Percentiles rank a stretch among this genome's conserved stretches.
These are phyloP conservation scores for Monilinia vaccinii-corymbosi DNA, from an alignment of 2,329 filamentous ascomycete species.

Conservation along the genomic window DNA sequence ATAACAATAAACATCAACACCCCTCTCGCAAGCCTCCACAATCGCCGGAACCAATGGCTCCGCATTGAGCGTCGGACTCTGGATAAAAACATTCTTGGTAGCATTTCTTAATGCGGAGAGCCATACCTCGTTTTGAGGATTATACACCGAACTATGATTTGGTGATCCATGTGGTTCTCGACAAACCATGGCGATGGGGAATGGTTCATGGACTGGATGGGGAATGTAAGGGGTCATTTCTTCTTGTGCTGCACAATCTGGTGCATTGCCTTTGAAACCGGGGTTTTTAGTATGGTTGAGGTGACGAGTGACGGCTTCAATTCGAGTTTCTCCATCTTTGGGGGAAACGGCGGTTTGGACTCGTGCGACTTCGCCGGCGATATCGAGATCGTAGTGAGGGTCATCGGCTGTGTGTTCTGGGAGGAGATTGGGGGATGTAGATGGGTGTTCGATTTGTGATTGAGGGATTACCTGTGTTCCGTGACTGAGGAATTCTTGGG, in stretches of 20 bases:
- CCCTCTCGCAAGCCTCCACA: constrained; percentile 53
- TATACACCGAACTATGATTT: constrained; percentile 49
- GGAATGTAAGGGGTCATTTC: constrained; percentile 60
- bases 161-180: constrained; percentile 57
- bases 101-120: constrained; percentile 61
- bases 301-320: constrained; percentile 53
- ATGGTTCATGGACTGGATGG: constrained; percentile 41
- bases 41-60: constrained; percentile 56
- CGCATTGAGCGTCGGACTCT: constrained; percentile 70
- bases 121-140: constrained; percentile 70
- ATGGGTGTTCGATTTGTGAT: constrained; percentile 20
- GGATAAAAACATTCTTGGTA: constrained; percentile 58
- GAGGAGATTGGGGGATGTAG: constrained; percentile 26
- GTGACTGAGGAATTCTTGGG: constrained; percentile 20
- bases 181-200: constrained; percentile 65
- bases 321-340: constrained; percentile 40
- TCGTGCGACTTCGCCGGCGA: constrained; percentile 51
- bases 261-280: constrained; percentile 42
- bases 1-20: constrained; percentile 60
- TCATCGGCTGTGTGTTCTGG: constrained; percentile 49
- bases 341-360: constrained; percentile 49
- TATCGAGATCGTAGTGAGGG: constrained; percentile 54
- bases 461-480: constrained; percentile 21
- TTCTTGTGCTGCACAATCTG: constrained; percentile 41
- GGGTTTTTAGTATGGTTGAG: constrained; percentile 53